Base-by-base conservation (phyloP, 768 basidiomycete species). In the Tubosaeta sp. region DNA sequence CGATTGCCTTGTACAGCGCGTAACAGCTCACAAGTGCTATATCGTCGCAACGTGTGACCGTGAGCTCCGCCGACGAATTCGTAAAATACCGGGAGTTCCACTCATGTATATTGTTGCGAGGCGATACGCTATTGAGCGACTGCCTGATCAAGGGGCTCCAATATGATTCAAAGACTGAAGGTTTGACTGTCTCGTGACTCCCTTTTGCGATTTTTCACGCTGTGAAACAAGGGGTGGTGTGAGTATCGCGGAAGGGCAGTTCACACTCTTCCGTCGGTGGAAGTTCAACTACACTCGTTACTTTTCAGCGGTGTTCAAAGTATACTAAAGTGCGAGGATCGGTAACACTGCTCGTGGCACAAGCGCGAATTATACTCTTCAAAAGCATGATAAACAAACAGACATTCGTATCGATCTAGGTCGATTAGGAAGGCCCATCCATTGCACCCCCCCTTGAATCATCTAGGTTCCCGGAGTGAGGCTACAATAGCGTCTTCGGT, bases 41-140 rank as follows among this genome's bases (percentile, higher is more conserved):
- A 86, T 99, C 57, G 94, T 99, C 38, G 96, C 96, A 5, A 97
- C 96, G 21, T 98, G 95, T 64, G 96, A 99, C 78, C 78, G 94
- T 52, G 94, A 97, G 63, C 80, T 99, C 27, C 82, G 96, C 27
- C 76, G 93, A 42, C 80, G 96, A 48, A 87, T 99, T 71, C 82
- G 96, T 36, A 93, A 96, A 69, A 79, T 93, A 34, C 90, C 90
- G 30, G 91, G 94, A 52, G 87, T 96, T 40, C 94, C 94, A 27
- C 76, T 99, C 54, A 97, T 98, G 95, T 97, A 97, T 67, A 96
- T 99, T 58, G 91, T 92, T 56, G 84, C 83, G 66, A 77, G 88
- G 65, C 78, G 87, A 63, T 99, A 97, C 64, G 92, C 94, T 29
- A 94, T 98, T 51, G 96, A 98, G 69, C 76, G 94, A 45, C 71